Evolutionary conservation across 768 basidiomycete genomes (phyloP).

Genomic region (Lactifluus hygrophoroides): DNA sequence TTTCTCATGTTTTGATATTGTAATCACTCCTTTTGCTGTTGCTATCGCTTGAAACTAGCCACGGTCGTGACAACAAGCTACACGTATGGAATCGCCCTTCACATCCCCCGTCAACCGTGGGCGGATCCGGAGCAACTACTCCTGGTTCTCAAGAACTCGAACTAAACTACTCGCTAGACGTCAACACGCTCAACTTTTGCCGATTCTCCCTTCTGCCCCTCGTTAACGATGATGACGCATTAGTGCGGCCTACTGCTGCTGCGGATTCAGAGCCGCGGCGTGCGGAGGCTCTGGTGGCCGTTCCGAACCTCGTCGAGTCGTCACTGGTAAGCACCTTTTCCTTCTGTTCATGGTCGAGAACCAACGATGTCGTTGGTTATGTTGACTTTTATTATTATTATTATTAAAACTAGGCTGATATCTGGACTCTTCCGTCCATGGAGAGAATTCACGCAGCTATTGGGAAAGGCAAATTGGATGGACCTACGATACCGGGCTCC

Average conservation of each 20-base stretch:
- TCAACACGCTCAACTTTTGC: slow-evolving; percentile 93
- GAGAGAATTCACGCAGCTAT: slow-evolving; percentile 78
- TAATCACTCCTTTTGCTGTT: no score
- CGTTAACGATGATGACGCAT: not conserved
- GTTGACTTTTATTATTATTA: not conserved
- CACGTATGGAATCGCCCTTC: slow-evolving; percentile 58
- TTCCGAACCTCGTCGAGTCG: slow-evolving; percentile 88
- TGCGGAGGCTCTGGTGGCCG: slow-evolving; percentile 55
- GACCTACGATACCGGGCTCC: slow-evolving; percentile 24
- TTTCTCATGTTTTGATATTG: no score
- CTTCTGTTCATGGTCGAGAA: not conserved
- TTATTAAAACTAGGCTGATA: slow-evolving; percentile 53
- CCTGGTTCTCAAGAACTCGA: slow-evolving; percentile 41
- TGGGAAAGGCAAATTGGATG: slow-evolving; percentile 42
- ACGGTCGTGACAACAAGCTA: slow-evolving; percentile 80
- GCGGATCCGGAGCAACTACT: slow-evolving; percentile 48
- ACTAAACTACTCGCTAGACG: slow-evolving; percentile 64
- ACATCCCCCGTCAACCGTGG: slow-evolving; percentile 34
- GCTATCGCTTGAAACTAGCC: slow-evolving; percentile 41
- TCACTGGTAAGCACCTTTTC: slow-evolving; percentile 44
- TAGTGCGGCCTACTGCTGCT: slow-evolving; percentile 18
- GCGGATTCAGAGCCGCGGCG: not conserved
- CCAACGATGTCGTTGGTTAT: not conserved
- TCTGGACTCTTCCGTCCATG: slow-evolving; percentile 69
- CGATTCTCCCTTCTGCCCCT: slow-evolving; percentile 60